Conservation (phyloP, 352 stramenopile genomes). For the Globisporangium abappressorium region DNA sequence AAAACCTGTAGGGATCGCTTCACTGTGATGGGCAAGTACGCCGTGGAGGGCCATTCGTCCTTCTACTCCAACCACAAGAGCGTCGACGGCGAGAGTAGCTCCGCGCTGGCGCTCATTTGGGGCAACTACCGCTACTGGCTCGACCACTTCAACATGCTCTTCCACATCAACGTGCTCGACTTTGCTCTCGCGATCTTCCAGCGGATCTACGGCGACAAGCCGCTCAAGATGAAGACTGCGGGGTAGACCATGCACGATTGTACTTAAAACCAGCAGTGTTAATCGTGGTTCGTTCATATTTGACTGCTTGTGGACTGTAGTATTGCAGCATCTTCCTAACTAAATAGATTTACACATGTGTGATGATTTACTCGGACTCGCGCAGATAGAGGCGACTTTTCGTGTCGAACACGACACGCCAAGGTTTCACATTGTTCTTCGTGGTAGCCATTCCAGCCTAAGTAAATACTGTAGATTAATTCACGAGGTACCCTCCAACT, state of each 20-base stretch:
- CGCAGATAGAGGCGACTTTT: no score
- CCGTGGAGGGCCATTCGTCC: conserved; percentile 54
- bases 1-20: conserved; percentile 56
- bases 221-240: conserved; percentile 33
- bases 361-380: no score
- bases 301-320: no score
- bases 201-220: conserved; percentile 26
- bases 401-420: no score
- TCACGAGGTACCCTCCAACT: no score
- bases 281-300: no score
- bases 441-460: no score
- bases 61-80: conserved; percentile 27
- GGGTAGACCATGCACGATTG: not conserved
- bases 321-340: no score
- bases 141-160: conserved; percentile 63
- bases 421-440: no score
- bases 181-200: conserved; percentile 48
- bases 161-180: conserved; percentile 61
- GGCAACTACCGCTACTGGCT: conserved; percentile 44
- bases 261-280: no score
- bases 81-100: not conserved
- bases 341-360: no score
- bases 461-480: no score
- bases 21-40: conserved; percentile 70
- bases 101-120: conserved; percentile 16